Conservation (phyloP, 2,329 filamentous ascomycete genomes). For the Dryadomyces sulphureus region DNA sequence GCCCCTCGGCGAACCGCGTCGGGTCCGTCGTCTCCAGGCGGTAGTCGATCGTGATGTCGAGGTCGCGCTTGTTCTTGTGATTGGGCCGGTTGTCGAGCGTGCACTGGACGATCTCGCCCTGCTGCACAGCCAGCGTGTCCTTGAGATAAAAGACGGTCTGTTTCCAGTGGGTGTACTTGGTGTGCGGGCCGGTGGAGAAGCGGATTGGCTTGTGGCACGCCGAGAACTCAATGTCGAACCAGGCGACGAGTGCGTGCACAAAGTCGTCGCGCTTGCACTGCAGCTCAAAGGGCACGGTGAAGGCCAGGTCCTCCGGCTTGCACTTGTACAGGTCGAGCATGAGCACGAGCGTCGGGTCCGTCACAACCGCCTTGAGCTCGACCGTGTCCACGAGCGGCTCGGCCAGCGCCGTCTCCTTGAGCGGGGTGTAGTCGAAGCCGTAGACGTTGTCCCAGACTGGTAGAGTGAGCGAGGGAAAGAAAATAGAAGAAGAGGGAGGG, state of each 20-base stretch:
- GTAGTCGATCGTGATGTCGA: constrained; percentile 84
- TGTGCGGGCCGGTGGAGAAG: constrained; percentile 94
- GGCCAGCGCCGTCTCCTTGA: constrained; percentile 84
- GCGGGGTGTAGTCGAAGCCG: constrained; percentile 88
- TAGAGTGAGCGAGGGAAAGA: too few relatives aligned
- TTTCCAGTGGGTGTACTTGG: constrained; percentile 99
- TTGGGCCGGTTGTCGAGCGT: constrained; percentile 75
- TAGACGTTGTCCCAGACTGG: constrained; percentile 99
- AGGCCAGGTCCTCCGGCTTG: constrained; percentile 68
- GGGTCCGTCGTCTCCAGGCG: constrained; percentile 61
- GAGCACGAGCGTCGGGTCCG: constrained; percentile 72
- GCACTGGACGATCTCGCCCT: constrained; percentile 66
- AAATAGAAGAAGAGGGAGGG: too few relatives aligned
- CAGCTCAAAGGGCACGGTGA: constrained; percentile 65
- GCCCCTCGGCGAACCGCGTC: constrained; percentile 52
- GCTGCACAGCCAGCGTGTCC: constrained; percentile 82
- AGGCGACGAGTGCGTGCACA: constrained; percentile 88
- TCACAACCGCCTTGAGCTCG: constrained; percentile 92
- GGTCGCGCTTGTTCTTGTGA: constrained; percentile 82
- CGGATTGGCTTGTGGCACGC: constrained; percentile 96
- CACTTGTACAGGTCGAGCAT: constrained; percentile 90
- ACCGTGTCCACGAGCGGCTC: constrained; percentile 97
- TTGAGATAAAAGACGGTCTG: constrained; percentile 97
- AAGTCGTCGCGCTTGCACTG: constrained; percentile 77
- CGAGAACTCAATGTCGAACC: constrained; percentile 98